These are phyloP conservation scores for Paramyrothecium sp. DNA, from an alignment of 2,329 filamentous ascomycete species.

Conservation along the genomic window DNA sequence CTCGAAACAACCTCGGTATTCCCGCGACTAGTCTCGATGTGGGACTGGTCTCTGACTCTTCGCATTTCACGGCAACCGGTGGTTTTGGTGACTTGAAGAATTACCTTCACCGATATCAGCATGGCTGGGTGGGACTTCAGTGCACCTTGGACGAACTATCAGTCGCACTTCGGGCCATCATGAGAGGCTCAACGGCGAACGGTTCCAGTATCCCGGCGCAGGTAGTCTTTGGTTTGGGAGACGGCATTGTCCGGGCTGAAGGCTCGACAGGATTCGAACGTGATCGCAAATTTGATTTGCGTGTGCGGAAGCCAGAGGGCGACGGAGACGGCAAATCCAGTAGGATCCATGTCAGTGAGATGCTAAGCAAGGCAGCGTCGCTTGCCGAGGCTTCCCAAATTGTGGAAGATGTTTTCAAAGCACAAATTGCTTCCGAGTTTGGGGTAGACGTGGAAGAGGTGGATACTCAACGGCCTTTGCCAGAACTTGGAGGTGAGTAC, in stretches of 20 bases:
- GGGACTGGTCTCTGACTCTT: constrained; percentile 12
- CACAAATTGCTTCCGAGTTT: too few species aligned
- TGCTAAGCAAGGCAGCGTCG: too few species aligned
- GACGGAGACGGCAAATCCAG: too few species aligned
- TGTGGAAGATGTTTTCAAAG: too few species aligned
- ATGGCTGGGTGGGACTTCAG: constrained; percentile 5
- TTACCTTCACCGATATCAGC: constrained; percentile 9
- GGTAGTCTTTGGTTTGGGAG: constrained; percentile 7
- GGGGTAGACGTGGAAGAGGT: too few species aligned
- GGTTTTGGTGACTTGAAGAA: constrained; percentile 9
- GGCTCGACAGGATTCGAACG: too few species aligned
- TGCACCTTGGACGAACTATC: neutral
- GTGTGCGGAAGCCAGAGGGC: too few species aligned
- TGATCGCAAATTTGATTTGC: too few species aligned
- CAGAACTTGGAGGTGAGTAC: too few species aligned
- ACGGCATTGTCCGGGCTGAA: constrained; percentile 2
- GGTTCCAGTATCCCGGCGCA: constrained; percentile 2
- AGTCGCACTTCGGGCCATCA: constrained; percentile 4
- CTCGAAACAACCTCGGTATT: constrained; percentile 1
- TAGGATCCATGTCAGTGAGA: too few species aligned
- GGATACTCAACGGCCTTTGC: too few species aligned
- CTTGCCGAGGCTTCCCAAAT: too few species aligned
- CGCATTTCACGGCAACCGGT: constrained; percentile 9
- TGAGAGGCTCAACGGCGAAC: constrained; percentile 4
- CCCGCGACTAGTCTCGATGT: constrained; percentile 7